Evolutionary conservation across 2,329 filamentous ascomycete species (phyloP).

Genomic region (Sporothrix dimorphospora): DNA sequence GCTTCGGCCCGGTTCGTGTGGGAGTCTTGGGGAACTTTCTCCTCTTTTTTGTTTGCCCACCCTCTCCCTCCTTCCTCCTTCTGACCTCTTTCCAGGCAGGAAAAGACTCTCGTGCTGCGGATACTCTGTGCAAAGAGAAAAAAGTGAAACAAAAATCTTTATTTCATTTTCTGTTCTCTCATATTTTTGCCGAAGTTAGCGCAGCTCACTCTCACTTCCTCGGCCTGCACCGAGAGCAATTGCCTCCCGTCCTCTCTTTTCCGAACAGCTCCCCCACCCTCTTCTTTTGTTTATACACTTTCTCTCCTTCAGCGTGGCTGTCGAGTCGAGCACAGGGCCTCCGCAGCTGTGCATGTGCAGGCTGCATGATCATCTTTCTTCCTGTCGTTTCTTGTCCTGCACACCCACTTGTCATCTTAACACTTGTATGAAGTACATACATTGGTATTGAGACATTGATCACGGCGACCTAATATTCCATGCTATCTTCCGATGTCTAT

Average conservation of each 20-base stretch:
- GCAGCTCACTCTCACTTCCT: background rate
- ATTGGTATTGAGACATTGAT: background rate
- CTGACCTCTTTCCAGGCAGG: background rate
- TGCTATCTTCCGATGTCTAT: background rate
- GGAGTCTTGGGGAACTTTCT: background rate
- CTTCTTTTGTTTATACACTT: background rate
- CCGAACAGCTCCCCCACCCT: constrained; percentile 1
- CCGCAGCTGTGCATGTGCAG: constrained; percentile 1
- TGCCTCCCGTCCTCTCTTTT: background rate
- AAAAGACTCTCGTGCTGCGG: background rate
- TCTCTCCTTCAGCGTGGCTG: background rate
- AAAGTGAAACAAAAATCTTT: background rate
- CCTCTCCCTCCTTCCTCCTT: background rate
- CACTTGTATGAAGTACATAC: constrained; percentile 10
- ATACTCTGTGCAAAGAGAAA: background rate
- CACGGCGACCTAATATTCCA: background rate
- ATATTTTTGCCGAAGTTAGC: constrained; percentile 19
- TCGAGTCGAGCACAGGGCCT: background rate
- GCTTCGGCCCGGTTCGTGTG: constrained; percentile 15
- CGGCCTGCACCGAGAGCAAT: background rate
- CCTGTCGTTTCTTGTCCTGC: background rate
- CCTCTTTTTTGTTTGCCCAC: background rate
- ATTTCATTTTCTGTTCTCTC: background rate
- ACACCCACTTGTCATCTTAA: background rate
- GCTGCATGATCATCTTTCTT: constrained; percentile 4